These are phyloP conservation scores for Zygosaccharomyces gambellarensis DNA, from an alignment of 805 yeast species.

Conservation along the genomic window DNA sequence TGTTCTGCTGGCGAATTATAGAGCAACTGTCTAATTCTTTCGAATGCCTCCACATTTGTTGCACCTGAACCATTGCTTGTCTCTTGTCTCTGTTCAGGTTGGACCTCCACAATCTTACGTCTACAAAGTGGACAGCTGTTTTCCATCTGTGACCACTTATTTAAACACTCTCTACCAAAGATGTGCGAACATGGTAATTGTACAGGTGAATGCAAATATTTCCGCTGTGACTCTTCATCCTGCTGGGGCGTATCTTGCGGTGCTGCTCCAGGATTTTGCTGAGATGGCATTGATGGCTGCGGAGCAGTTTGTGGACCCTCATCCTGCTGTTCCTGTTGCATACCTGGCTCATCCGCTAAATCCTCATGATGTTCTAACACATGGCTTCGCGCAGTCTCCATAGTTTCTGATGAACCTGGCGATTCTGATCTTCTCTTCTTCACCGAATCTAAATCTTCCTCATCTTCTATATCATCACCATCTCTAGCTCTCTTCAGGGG, in stretches of 20 bases:
- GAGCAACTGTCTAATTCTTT: conserved; percentile 27
- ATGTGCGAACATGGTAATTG: conserved; percentile 80
- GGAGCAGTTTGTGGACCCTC: background rate
- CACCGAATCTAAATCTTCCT: conserved; percentile 19
- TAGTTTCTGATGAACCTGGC: conserved; percentile 7
- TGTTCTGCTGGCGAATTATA: conserved; percentile 14
- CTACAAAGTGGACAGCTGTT: conserved; percentile 87
- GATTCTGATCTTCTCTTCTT: conserved; percentile 21
- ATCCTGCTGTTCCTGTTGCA: background rate
- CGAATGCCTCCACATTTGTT: conserved; percentile 25
- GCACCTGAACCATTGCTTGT: conserved; percentile 6
- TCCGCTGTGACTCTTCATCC: conserved; percentile 17
- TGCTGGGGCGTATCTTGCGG: background rate
- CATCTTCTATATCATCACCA: conserved; percentile 18
- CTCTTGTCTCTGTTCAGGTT: conserved; percentile 7
- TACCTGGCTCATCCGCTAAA: background rate
- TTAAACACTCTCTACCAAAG: conserved; percentile 82
- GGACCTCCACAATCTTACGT: conserved; percentile 39
- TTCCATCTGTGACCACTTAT: conserved; percentile 73
- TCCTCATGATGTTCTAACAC: background rate
- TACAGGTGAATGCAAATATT: conserved; percentile 57
- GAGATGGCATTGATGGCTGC: background rate
- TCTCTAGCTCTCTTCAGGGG: conserved; percentile 28
- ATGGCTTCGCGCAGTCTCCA: conserved; percentile 5
- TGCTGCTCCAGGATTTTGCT: background rate